These are phyloP conservation scores for Collybia sp. DNA, from an alignment of 768 basidiomycete species.

Conservation along the genomic window DNA sequence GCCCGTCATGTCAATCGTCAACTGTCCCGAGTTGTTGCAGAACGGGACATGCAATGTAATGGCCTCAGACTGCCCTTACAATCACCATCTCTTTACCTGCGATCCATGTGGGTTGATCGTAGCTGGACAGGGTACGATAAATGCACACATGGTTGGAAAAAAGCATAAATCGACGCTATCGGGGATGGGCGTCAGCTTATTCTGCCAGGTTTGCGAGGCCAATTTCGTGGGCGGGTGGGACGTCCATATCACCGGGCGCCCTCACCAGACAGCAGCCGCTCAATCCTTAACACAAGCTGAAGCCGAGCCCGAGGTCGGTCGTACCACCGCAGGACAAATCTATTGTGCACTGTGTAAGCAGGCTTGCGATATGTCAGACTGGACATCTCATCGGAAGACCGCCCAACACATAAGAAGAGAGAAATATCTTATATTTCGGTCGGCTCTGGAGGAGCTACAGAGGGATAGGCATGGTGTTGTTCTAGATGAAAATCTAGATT, in stretches of 20 bases:
- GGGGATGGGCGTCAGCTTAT: conserved; percentile 12
- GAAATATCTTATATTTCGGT: conserved; percentile 31
- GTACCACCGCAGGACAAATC: conserved; percentile 7
- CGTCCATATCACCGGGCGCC: conserved; percentile 9
- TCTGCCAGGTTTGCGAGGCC: conserved; percentile 27
- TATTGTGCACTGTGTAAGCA: conserved; percentile 25
- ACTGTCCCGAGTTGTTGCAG: conserved; percentile 32
- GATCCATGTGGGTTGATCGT: conserved; percentile 33
- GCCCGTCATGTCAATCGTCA: neutral
- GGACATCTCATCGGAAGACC: conserved; percentile 26
- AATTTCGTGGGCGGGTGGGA: conserved; percentile 17
- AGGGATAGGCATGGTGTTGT: conserved; percentile 49
- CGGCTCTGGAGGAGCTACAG: conserved; percentile 46
- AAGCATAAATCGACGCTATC: conserved; percentile 22
- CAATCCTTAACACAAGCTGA: conserved; percentile 13
- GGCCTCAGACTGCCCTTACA: conserved; percentile 20
- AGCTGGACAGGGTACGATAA: conserved; percentile 10
- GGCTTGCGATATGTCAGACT: conserved; percentile 17
- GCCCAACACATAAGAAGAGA: conserved; percentile 31
- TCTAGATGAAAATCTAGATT: conserved; percentile 40
- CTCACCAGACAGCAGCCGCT: conserved; percentile 8
- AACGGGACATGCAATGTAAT: conserved; percentile 27
- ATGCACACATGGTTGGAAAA: conserved; percentile 23
- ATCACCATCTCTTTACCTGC: conserved; percentile 34
- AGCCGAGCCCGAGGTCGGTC: conserved; percentile 25